Conservation (phyloP, 1,284 basidiomycete genomes). For the Sutorius eximius region DNA sequence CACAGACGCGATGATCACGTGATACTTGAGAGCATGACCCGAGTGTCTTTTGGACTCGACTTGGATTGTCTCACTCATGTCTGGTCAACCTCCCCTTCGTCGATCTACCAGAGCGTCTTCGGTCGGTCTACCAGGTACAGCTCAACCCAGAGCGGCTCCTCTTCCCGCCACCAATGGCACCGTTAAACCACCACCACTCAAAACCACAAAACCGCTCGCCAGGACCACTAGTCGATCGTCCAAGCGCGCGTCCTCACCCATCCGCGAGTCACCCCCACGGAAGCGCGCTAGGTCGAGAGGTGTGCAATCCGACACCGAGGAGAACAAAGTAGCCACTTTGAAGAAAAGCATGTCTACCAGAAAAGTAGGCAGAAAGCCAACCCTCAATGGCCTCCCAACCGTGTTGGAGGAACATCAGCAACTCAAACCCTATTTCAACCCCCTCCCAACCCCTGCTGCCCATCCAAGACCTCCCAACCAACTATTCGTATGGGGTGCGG, state of each 20-base stretch:
- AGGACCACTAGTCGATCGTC: conserved; percentile 32
- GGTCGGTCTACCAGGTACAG: conserved; percentile 30
- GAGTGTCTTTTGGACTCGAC: background rate
- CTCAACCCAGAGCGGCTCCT: conserved; percentile 34
- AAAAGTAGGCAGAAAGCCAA: conserved; percentile 38
- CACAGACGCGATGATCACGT: conserved; percentile 31
- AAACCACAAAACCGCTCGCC: conserved; percentile 35
- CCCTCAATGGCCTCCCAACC: conserved; percentile 37
- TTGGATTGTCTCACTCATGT: conserved; percentile 20
- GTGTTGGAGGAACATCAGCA: conserved; percentile 38
- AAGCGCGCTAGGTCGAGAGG: conserved; percentile 45
- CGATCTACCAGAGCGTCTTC: conserved; percentile 54
- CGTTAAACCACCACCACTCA: conserved; percentile 12
- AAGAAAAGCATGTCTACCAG: conserved; percentile 26
- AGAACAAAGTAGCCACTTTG: conserved; percentile 18
- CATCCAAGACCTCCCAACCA: conserved; percentile 57
- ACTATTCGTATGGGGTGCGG: conserved; percentile 84
- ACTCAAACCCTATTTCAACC: conserved; percentile 57
- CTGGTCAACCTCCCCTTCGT: conserved; percentile 41
- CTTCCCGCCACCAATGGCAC: conserved; percentile 26
- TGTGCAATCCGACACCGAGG: conserved; percentile 31
- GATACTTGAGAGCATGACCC: background rate
- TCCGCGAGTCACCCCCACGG: conserved; percentile 34
- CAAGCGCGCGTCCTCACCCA: conserved; percentile 41
- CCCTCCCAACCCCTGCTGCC: conserved; percentile 52